phyloP scores from a whole-genome alignment of 179 eudicot species.

The Drosera spatulata region DNA sequence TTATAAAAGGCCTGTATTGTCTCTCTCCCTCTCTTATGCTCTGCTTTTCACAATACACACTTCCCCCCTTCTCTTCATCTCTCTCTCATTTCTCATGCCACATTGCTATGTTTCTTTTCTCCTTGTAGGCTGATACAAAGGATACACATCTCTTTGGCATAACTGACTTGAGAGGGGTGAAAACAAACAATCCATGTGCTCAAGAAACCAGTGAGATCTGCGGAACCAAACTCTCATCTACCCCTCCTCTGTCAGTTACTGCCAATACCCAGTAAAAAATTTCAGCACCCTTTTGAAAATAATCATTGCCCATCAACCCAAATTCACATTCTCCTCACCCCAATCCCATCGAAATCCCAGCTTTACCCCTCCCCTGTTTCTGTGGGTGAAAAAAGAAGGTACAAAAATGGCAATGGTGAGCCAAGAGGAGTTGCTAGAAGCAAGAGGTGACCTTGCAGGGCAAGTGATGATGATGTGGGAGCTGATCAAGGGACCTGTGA shows the following conservation, averaged over 20 bases:
- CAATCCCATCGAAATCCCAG: not conserved
- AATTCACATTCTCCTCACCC: no score
- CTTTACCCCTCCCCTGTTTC: not conserved
- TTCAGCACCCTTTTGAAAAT: no score
- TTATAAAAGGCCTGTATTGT: conserved; percentile 8
- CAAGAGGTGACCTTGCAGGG: conserved; percentile 26
- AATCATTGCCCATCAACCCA: no score
- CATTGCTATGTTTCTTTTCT: conserved; percentile 11
- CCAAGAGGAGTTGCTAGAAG: conserved; percentile 20
- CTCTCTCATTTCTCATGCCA: conserved; percentile 13
- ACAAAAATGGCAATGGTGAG: conserved; percentile 26
- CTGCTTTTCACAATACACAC: conserved; percentile 1
- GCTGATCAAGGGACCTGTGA: conserved; percentile 27
- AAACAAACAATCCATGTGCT: conserved; percentile 1
- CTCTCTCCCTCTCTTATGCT: conserved; percentile 11
- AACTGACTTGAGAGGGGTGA: not conserved
- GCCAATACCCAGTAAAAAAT: no score
- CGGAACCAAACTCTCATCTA: no score
- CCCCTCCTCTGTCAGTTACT: no score
- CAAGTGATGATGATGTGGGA: conserved; percentile 39
- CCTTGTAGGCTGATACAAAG: conserved; percentile 8
- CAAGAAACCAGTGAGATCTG: conserved; percentile 1
- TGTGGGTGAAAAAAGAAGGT: not conserved
- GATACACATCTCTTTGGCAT: conserved; percentile 6
- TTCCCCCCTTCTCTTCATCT: not conserved